These are phyloP conservation scores for Thymus quinquecostatus DNA, from an alignment of 257 asterid species.

Conservation along the genomic window DNA sequence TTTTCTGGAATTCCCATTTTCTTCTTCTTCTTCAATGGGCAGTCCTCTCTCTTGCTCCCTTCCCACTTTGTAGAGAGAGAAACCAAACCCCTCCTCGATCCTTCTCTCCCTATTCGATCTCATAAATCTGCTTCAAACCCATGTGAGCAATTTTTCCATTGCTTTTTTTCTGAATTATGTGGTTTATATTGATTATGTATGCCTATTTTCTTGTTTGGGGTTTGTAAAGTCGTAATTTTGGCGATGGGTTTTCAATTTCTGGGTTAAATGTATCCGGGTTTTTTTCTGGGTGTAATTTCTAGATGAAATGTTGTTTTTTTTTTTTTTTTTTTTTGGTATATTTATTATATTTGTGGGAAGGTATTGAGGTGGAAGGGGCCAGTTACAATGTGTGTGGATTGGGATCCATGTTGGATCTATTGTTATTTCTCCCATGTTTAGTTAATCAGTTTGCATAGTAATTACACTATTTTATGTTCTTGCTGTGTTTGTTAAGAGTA, in stretches of 20 bases:
- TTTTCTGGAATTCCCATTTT: constrained; percentile 33
- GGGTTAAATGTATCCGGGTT: constrained; percentile 33
- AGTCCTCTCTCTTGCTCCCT: constrained; percentile 43
- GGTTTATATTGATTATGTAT: constrained; percentile 19
- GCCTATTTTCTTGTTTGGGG: constrained; percentile 31
- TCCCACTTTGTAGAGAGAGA: constrained; percentile 43
- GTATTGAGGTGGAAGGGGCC: constrained; percentile 54
- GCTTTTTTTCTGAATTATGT: constrained; percentile 25
- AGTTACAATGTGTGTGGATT: constrained; percentile 79
- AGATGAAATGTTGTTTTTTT: constrained; percentile 17
- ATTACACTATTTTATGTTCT: constrained; percentile 43
- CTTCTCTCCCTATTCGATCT: constrained; percentile 43
- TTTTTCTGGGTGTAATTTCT: constrained; percentile 20
- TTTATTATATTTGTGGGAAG: constrained; percentile 31
- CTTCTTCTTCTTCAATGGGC: constrained; percentile 38
- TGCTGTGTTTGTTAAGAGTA: constrained; percentile 40
- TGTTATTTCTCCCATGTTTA: constrained; percentile 35
- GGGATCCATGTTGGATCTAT: constrained; percentile 92
- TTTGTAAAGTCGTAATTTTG: constrained; percentile 48
- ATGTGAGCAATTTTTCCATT: constrained; percentile 59
- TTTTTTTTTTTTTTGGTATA: background rate
- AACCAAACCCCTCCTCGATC: constrained; percentile 40
- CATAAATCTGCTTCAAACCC: constrained; percentile 43
- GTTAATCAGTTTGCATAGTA: constrained; percentile 31
- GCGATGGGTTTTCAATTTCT: constrained; percentile 43